Conservation (phyloP, 352 stramenopile genomes). For the Phytophthora foliorum region DNA sequence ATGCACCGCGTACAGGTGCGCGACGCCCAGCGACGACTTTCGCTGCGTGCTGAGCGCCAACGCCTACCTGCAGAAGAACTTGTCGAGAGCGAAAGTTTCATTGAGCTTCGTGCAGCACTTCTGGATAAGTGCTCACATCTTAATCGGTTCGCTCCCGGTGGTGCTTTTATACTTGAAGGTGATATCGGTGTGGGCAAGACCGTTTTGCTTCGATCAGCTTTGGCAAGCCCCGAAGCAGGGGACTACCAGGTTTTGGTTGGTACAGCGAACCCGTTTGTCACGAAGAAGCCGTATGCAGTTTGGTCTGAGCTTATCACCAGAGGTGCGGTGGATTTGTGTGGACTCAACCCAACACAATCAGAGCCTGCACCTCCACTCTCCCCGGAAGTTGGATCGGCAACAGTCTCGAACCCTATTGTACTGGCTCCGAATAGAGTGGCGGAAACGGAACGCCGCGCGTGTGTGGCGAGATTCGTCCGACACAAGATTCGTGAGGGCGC, state of each 20-base stretch:
- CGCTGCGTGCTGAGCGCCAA: constrained; percentile 60
- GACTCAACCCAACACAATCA: background rate
- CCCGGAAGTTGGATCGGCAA: constrained; percentile 19
- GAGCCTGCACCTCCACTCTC: constrained; percentile 38
- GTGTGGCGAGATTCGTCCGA: constrained; percentile 68
- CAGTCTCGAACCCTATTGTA: constrained; percentile 17
- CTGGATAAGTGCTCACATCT: constrained; percentile 75
- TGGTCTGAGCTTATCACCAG: constrained; percentile 85
- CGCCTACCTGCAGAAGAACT: constrained; percentile 51
- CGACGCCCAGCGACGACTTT: constrained; percentile 78
- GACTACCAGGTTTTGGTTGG: constrained; percentile 72
- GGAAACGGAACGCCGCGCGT: constrained; percentile 53
- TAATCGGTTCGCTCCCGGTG: constrained; percentile 69
- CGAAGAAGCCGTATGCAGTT: constrained; percentile 82
- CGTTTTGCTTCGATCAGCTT: constrained; percentile 70
- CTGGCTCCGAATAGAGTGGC: constrained; percentile 27
- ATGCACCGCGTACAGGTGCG: constrained; percentile 90
- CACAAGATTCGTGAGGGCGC: constrained; percentile 73
- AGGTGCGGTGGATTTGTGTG: constrained; percentile 51
- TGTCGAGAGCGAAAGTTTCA: constrained; percentile 75
- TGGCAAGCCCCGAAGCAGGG: constrained; percentile 56
- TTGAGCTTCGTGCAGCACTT: constrained; percentile 56
- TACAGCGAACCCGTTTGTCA: constrained; percentile 79
- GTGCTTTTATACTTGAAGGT: constrained; percentile 82
- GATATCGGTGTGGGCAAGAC: constrained; percentile 90